Evolutionary conservation across 306 rosid genomes (phyloP).

Genomic region (Parietaria judaica): DNA sequence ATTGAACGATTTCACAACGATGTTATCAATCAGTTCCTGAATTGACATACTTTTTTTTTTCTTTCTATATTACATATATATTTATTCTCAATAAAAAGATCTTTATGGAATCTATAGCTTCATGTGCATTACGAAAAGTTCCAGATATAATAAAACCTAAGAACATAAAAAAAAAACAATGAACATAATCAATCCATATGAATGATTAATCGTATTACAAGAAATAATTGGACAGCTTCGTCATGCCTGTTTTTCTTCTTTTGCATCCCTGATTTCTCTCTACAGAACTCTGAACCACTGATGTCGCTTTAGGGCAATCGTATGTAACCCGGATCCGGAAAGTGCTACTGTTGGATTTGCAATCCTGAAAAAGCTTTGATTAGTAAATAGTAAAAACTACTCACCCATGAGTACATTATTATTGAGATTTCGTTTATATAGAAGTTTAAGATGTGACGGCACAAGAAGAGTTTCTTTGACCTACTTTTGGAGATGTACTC

Average conservation of each 20-base stretch:
- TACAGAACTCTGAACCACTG: slow-evolving; percentile 20
- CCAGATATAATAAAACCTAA: background rate
- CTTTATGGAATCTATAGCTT: background rate
- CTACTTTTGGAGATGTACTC: background rate
- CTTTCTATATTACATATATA: too few species aligned
- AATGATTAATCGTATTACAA: background rate
- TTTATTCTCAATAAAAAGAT: too few species aligned
- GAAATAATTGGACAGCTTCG: slow-evolving; percentile 9
- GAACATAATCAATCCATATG: too few species aligned
- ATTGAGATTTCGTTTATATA: background rate
- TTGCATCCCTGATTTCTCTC: slow-evolving; percentile 35
- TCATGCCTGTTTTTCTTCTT: slow-evolving; percentile 67
- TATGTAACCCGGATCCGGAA: slow-evolving; percentile 63
- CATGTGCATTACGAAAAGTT: background rate
- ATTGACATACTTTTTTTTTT: too few species aligned
- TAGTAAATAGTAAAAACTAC: slow-evolving; percentile 11
- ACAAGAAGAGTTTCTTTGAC: background rate
- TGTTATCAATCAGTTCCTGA: too few species aligned
- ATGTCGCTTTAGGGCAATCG: slow-evolving; percentile 30
- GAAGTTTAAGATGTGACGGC: background rate
- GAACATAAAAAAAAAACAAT: too few species aligned
- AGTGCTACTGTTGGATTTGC: slow-evolving; percentile 40
- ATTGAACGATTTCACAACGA: too few species aligned
- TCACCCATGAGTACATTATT: slow-evolving; percentile 2
- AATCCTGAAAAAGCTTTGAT: slow-evolving; percentile 53